These are phyloP conservation scores for Abortiporus biennis DNA, from an alignment of 1,284 basidiomycete genomes.

Conservation along the genomic window DNA sequence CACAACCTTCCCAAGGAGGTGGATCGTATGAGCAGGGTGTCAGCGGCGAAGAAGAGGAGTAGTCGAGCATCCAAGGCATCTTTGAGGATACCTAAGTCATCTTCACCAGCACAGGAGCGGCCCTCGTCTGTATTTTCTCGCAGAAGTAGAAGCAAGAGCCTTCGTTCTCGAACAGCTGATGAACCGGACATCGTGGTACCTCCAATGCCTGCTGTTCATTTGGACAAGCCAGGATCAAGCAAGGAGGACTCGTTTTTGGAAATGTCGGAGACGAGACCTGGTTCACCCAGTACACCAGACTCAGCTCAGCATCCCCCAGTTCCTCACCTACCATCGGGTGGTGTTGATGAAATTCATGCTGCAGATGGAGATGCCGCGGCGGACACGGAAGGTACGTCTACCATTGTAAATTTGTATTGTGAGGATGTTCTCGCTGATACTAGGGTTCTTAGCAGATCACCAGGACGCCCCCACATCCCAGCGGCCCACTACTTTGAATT, in stretches of 20 bases:
- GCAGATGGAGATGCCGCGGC: no score
- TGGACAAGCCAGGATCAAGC: neutral
- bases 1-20: slow-evolving; percentile 15
- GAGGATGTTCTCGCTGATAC: no score
- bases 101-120: no score
- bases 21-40: slow-evolving; percentile 32
- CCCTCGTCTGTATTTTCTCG: slow-evolving; percentile 12
- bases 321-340: slow-evolving; percentile 6
- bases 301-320: no score
- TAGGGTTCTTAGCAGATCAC: no score
- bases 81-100: slow-evolving; percentile 41
- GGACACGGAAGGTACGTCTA: no score
- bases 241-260: slow-evolving; percentile 24
- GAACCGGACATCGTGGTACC: slow-evolving; percentile 9
- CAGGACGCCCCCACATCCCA: no score
- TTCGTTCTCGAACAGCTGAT: slow-evolving; percentile 11
- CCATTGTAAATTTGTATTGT: no score
- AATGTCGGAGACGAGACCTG: slow-evolving; percentile 20
- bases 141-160: slow-evolving; percentile 19
- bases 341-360: no score
- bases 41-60: slow-evolving; percentile 54
- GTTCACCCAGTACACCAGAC: slow-evolving; percentile 15
- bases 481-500: slow-evolving; percentile 11
- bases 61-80: slow-evolving; percentile 51
- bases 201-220: slow-evolving; percentile 13